Percentiles rank a stretch among this genome's conserved stretches.
These are phyloP conservation scores for Tardiomyces blankii DNA, from an alignment of 1,139 yeast species.

Conservation along the genomic window DNA sequence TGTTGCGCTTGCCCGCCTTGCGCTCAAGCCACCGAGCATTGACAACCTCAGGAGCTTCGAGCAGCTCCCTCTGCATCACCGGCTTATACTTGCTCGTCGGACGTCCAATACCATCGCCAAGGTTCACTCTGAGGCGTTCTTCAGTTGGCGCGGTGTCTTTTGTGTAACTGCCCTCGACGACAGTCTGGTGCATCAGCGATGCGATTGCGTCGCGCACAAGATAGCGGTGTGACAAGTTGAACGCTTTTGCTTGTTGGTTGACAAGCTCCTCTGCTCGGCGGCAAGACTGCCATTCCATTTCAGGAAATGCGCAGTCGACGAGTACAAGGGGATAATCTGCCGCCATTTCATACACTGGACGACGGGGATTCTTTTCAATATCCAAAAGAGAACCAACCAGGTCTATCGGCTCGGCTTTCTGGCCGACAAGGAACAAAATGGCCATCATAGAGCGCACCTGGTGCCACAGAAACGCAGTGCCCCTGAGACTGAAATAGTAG, in stretches of 20 bases:
- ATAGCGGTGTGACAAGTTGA: background rate
- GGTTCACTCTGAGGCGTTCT: conserved; percentile 30
- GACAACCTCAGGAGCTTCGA: conserved; percentile 52
- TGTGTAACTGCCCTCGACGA: background rate
- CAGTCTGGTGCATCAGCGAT: background rate
- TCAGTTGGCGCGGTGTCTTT: background rate
- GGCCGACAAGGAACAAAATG: conserved; percentile 69
- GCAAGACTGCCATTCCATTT: conserved; percentile 48
- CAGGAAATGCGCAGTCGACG: conserved; percentile 67
- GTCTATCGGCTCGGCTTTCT: conserved; percentile 50
- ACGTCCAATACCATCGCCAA: conserved; percentile 67
- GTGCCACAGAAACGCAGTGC: conserved; percentile 94
- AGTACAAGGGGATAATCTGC: conserved; percentile 82
- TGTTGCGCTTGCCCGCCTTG: conserved; percentile 17
- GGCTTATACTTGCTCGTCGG: conserved; percentile 47
- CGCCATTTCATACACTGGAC: conserved; percentile 86
- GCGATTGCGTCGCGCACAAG: background rate
- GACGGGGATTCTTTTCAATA: conserved; percentile 44
- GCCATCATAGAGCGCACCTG: conserved; percentile 97
- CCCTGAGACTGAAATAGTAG: conserved; percentile 68
- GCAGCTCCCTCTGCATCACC: conserved; percentile 43
- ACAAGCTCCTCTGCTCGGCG: background rate
- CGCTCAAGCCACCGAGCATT: conserved; percentile 52
- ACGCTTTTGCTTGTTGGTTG: background rate
- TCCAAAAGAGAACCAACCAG: conserved; percentile 52